Base-by-base conservation (phyloP, 371 early-diverging fungal genomes). In the Chytridium lagenaria region DNA sequence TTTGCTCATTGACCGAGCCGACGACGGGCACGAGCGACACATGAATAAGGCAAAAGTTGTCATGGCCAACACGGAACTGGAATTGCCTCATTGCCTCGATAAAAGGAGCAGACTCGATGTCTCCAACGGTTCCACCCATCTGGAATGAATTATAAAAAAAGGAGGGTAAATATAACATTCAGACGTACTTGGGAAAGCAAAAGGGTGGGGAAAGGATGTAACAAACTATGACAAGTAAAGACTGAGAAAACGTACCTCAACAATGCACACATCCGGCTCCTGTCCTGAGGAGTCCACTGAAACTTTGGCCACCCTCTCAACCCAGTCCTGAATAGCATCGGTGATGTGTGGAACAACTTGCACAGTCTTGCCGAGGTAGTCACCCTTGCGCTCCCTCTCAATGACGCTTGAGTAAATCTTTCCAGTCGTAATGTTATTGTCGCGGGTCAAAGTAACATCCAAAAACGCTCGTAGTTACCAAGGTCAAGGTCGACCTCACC, bases 71-170 rank as follows among this genome's bases (percentile, higher is more conserved):
- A 74, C 97, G 94, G 89, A 94, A 94, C 80, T 98, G 95, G 90
- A 99, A 96, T 83, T 99, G 99, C 77, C 99, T 92, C 93, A 99
- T 94, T 51, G 99, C 98, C 84, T 99, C 99, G 70, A 98, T 92
- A 79, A 98, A 99, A 50, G 98, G 98, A 64, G 96, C 96, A 12
- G 98, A 96, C 85, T 99, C 99, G 78, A 97, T 96, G 82, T 99
- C 99, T 77, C 99, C 99, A 7, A 99, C 97, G 37, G 99, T 98
- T 67, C 99, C 99, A 72, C 99, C 99, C 44, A 99, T 88, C 86
- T 85, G n/a, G n/a, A n/a, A n/a, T n/a, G n/a, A n/a, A n/a, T 61
- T 61, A 5, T 3, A 34, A 37, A 16, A 5, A 30, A 31, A 2
- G 10, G 15, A 61, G 36, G 16, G 2, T 33, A 61, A 36, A 15